Base-by-base conservation (phyloP, 2,329 filamentous ascomycete species). In the Lasiodiplodia citricola region DNA sequence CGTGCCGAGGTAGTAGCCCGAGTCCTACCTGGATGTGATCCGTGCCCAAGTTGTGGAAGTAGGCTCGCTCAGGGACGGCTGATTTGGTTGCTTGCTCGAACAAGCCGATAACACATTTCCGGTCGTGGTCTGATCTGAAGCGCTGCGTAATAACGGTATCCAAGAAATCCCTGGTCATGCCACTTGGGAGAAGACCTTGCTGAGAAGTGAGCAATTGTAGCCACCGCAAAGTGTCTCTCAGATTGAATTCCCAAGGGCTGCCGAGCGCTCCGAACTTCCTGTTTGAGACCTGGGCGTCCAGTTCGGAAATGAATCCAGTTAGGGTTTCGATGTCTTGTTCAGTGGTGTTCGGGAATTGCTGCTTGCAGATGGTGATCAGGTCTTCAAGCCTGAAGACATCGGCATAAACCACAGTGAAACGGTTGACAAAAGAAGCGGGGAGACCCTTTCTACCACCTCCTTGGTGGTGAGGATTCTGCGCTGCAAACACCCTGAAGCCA, bases 381-480 rank as follows among this genome's bases (percentile, higher is more conserved):
- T 99, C 96, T 38, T 92, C 87, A 31, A 91, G 85, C 18, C 87
- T 91, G 77, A 99, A 96, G 4, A 94, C 88, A 76, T 99, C 96
- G 69, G 96, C 94, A 80, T 98, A 98, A 0, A 99, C 96, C 21
- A 99, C 95, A 47, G 96, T 96, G 78, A 99, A 99, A 56, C 96
- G 92, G 78, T 99, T 98, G 71, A 99, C 96, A 75, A 99, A 99
- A 0, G 96, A 98, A 68, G 92, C 92, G 1, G 96, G 96, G 44
- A 99, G 83, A 50, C 96, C 96, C 80, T 99, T 99, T 73, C 96
- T 89, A 11, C 96, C 96, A 71, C 96, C 95, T 68, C 96, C 96
- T 80, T 99, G 96, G 75, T 97, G 93, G 80, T 99, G 96, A 10
- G 96, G 96, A 77, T 99, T 99, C 78, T 99, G 96, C 0, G 96